Evolutionary conservation across 164 flowering plant genomes (phyloP).

Genomic region (Paratinospora sagittata): DNA sequence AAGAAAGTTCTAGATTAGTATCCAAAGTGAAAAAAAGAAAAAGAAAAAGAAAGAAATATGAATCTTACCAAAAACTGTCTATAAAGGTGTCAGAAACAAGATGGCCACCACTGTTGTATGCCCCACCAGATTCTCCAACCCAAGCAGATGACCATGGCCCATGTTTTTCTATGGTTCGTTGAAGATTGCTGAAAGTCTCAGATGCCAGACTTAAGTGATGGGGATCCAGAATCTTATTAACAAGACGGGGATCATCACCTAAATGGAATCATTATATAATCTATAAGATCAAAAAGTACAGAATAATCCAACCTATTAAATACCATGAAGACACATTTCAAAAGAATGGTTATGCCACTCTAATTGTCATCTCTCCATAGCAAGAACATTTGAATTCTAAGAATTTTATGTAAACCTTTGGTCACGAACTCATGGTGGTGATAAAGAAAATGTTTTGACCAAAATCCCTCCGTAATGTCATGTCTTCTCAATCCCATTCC

Average conservation of each 20-base stretch:
- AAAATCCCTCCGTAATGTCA: too few species aligned
- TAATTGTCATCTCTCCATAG: not conserved
- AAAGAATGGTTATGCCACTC: not conserved
- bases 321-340: not conserved
- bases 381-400: not conserved
- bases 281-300: not conserved
- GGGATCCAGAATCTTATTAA: slow-evolving; percentile 56
- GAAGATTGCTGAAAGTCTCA: slow-evolving; percentile 36
- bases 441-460: too few species aligned
- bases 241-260: slow-evolving; percentile 63
- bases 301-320: not conserved
- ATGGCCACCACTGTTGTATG: slow-evolving; percentile 80
- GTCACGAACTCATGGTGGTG: too few species aligned
- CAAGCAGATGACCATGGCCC: slow-evolving; percentile 86
- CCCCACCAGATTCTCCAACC: slow-evolving; percentile 99
- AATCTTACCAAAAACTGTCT: slow-evolving; percentile 66
- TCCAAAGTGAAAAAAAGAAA: too few species aligned
- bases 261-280: slow-evolving; percentile 9
- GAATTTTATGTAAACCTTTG: not conserved
- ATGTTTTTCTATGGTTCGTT: slow-evolving; percentile 31
- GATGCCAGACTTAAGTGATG: slow-evolving; percentile 27
- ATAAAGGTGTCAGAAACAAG: slow-evolving; percentile 68
- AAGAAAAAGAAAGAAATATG: too few species aligned
- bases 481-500: too few species aligned
- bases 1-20: too few species aligned